phyloP scores from a whole-genome alignment of 345 rosid genomes.

The Lepidium aucheri region DNA sequence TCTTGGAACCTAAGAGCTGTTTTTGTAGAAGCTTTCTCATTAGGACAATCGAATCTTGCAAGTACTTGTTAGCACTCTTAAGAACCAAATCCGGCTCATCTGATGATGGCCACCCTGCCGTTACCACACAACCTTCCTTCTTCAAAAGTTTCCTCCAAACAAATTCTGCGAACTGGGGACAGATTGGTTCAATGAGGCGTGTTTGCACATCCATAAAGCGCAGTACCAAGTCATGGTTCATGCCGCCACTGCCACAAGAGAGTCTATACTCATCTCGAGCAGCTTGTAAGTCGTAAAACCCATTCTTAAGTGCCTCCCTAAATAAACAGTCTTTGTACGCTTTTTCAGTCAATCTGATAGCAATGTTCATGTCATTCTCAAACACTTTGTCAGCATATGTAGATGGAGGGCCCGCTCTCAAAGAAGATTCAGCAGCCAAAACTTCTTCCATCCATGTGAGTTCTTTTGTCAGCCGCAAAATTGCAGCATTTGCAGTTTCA shows the following conservation, averaged over 20 bases:
- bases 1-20: conserved; percentile 62
- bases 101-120: conserved; percentile 88
- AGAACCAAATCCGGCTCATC: conserved; percentile 64
- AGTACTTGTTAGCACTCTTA: conserved; percentile 76
- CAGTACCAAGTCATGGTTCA: conserved; percentile 63
- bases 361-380: conserved; percentile 81
- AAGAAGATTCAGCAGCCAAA: conserved; percentile 52
- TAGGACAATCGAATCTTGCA: conserved; percentile 73
- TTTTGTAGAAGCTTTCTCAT: conserved; percentile 79
- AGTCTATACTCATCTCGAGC: conserved; percentile 89
- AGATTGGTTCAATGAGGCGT: conserved; percentile 75
- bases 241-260: conserved; percentile 66
- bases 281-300: conserved; percentile 89
- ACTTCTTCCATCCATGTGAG: conserved; percentile 90
- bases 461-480: conserved; percentile 78
- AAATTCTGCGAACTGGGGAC: conserved; percentile 87
- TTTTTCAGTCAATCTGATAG: conserved; percentile 66
- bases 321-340: conserved; percentile 64
- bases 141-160: conserved; percentile 84
- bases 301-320: conserved; percentile 84
- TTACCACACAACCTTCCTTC: conserved; percentile 69
- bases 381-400: conserved; percentile 82
- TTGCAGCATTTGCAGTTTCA: conserved; percentile 89
- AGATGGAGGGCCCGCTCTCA: conserved; percentile 63
- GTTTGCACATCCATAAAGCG: conserved; percentile 90